Evolutionary conservation across 176 grass and related monocot genomes (phyloP), one percentile per base, ranked within the genome.

Genomic region (Dactylis glomerata): DNA sequence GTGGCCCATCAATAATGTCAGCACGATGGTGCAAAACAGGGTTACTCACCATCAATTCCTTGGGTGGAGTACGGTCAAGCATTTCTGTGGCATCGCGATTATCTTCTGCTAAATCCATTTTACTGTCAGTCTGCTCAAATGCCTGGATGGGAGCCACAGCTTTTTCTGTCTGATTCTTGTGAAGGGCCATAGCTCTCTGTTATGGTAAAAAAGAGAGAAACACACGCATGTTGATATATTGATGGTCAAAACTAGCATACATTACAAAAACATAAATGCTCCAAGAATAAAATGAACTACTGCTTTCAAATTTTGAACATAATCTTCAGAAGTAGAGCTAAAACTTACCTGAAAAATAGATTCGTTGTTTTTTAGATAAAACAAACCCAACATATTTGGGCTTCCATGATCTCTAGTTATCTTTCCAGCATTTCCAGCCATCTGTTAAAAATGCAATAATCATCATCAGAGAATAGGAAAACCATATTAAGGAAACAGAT

Each of bases 121-220:
- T 92, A 81, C 54, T 63, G 73, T 87, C 69, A 30, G 80, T 77
- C 67, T 80, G 56, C 17, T 76, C 14, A 74, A 19, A 45, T 50
- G 57, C n/a, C 45, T 23, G 38, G 5, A 45, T 80, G 38, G 84
- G 30, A 61, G 45, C 44, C 33, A 84, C 65, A 78, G 58, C 40
- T n/a, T 85, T 92, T 76, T 63, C 67, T 19, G 75, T 49, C 68
- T 92, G 88, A 77, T 91, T 92, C 72, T 89, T 90, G 85, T 96
- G 89, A 36, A 99, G 83, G 63, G 79, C 65, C 82, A 99, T 86
- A 28, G 97, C 91, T 94, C 87, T 96, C 97, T 99, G 93, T 86
- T 78, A 87, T 67, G 22, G 62, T 75, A 11, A 56, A 11, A 56
- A 71, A 76, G 63, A 80, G 55, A 23, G 76, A 37, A 87, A 30